Evolutionary conservation across 2,329 filamentous ascomycete species (phyloP).

Genomic region (Paecilomyces sp.): DNA sequence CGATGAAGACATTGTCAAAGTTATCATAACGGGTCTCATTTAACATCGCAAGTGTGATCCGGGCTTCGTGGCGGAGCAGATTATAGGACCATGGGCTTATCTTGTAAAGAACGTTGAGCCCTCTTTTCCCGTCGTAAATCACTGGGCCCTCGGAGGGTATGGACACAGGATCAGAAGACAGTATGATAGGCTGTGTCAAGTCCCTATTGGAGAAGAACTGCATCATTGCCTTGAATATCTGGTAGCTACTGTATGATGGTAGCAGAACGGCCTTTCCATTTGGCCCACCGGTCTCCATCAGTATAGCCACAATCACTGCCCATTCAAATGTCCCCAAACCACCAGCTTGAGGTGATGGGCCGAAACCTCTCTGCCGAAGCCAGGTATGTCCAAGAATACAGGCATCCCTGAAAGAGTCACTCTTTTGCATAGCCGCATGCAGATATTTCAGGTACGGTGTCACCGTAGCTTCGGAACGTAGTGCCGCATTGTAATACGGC

Average conservation of each 20-base stretch:
- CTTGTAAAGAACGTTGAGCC: constrained; percentile 80
- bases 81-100: constrained; percentile 81
- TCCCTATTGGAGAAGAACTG: constrained; percentile 75
- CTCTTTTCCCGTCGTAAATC: constrained; percentile 67
- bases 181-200: constrained; percentile 59
- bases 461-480: constrained; percentile 70
- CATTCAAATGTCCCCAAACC: constrained; percentile 95
- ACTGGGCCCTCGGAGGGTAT: constrained; percentile 53
- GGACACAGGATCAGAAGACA: constrained; percentile 19
- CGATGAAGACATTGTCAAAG: constrained; percentile 79
- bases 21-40: constrained; percentile 68
- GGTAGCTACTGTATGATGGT: constrained; percentile 76
- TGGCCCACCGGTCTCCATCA: constrained; percentile 70
- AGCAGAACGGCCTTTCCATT: constrained; percentile 68
- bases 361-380: constrained; percentile 81
- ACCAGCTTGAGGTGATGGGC: constrained; percentile 60
- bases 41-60: constrained; percentile 65
- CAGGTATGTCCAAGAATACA: constrained; percentile 81
- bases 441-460: constrained; percentile 69
- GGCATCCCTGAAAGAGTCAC: constrained; percentile 69
- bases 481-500: constrained; percentile 80
- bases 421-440: constrained; percentile 61
- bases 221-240: constrained; percentile 90
- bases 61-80: constrained; percentile 66
- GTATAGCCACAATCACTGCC: constrained; percentile 68